Conservation (phyloP, 352 stramenopile species). For the Globisporangium nunn region DNA sequence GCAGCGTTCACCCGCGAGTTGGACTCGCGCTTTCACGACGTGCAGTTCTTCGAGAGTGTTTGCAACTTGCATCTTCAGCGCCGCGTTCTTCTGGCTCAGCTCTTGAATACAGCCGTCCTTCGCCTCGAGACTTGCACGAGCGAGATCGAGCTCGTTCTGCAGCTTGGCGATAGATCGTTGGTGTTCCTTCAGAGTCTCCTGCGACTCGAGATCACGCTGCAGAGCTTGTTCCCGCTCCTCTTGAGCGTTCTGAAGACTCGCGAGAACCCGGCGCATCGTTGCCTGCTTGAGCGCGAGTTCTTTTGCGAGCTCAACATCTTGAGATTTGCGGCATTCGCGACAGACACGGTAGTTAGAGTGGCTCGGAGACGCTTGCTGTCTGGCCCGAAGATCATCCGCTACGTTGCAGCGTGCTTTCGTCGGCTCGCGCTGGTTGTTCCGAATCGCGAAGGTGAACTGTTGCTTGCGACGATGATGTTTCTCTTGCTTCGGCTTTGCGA, state of each 20-base stretch:
- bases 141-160: constrained; percentile 3
- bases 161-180: constrained; percentile 2
- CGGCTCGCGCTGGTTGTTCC: constrained; percentile 1
- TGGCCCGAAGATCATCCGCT: neutral
- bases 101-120: neutral
- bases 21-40: neutral
- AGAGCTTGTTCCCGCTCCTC: constrained; percentile 6
- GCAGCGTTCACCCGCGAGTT: neutral
- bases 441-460: neutral
- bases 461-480: neutral
- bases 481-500: neutral
- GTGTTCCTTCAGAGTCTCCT: constrained; percentile 2
- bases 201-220: neutral
- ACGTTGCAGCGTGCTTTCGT: neutral
- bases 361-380: neutral
- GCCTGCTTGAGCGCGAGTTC: constrained; percentile 26
- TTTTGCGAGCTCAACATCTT: constrained; percentile 23
- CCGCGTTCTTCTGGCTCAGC: constrained; percentile 1
- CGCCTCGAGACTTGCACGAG: neutral
- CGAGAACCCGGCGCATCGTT: constrained; percentile 15
- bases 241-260: constrained; percentile 21
- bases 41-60: constrained; percentile 7
- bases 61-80: constrained; percentile 4
- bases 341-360: constrained; percentile 20
- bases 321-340: constrained; percentile 21